Evolutionary conservation across 345 rosid species (phyloP), one percentile per base, ranked within the genome.

Genomic region (Eucalyptus lansdowneana): DNA sequence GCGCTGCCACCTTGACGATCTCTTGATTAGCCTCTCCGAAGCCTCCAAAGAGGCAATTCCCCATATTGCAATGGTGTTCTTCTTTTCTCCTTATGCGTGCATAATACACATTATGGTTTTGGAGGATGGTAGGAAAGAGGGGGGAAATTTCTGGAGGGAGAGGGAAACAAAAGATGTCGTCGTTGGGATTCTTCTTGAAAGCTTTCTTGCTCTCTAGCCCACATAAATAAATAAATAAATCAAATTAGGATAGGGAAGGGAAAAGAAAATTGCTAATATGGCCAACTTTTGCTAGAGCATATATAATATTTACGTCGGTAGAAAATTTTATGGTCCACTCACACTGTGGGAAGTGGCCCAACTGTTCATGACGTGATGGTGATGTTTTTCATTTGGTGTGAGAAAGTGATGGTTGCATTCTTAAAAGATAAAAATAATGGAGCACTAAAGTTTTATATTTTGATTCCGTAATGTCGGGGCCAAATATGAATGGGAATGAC

Each of bases 21-120:
- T 62, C 89, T 90, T 67, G 56, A 19, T 88, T 88, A 29, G 50
- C 53, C n/a, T 72, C 91, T 19, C 96, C 97, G 7, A 94, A 88
- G 86, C 95, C 97, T 92, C 97, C 98, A 86, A 96, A 93, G 80
- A 97, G 89, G 91, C 99, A 97, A 90, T 96, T 96, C 21, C 99
- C 98, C 99, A 97, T 97, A 6, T 9, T 37, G 83, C 83, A 21
- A 40, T 11, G 27, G 12, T 13, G 31, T 60, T 31, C 50, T 44
- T 44, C 50, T 60, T 40, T 67, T 34, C 50, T 65, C 29, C 37
- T 67, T 40, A 8, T 44, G 67, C 13, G 34, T 87, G 16, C 80
- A 15, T 58, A 58, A 15, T 60, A 60, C n/a, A 54, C 31, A 25
- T 44, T 34, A 19, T 1, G 21, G 83, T 37, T 11, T 40, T 37